Conservation (phyloP, 768 basidiomycete species). For the Podaxis sp. region DNA sequence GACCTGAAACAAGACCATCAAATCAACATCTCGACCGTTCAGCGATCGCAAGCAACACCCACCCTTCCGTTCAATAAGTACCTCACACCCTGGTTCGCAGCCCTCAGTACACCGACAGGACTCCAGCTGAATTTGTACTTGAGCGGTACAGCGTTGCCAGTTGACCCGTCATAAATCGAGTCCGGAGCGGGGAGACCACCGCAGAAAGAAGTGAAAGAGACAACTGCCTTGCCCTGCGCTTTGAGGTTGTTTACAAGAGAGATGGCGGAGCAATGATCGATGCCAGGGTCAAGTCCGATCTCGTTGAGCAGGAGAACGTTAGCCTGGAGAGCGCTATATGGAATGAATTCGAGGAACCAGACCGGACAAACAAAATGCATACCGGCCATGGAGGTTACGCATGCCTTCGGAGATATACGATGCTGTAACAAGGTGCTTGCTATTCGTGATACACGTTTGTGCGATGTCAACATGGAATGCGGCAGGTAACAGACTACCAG, state of each 20-base stretch:
- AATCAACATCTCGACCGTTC: not conserved
- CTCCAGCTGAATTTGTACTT: slow-evolving; percentile 96
- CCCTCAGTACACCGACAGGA: slow-evolving; percentile 79
- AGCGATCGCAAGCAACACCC: slow-evolving; percentile 12
- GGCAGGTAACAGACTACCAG: slow-evolving; percentile 71
- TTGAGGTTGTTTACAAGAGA: slow-evolving; percentile 54
- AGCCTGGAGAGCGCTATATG: slow-evolving; percentile 46
- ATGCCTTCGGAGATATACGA: slow-evolving; percentile 85
- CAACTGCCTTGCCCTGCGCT: slow-evolving; percentile 47
- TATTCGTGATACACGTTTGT: slow-evolving; percentile 60
- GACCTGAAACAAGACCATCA: slow-evolving; percentile 27
- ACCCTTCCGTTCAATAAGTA: slow-evolving; percentile 61
- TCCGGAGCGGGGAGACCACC: slow-evolving; percentile 88
- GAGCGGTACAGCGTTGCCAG: slow-evolving; percentile 54
- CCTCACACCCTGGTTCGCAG: slow-evolving; percentile 67
- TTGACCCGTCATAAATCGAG: slow-evolving; percentile 5
- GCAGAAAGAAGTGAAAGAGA: slow-evolving; percentile 86
- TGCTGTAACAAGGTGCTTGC: slow-evolving; percentile 83
- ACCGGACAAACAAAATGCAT: not conserved
- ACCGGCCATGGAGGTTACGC: slow-evolving; percentile 26
- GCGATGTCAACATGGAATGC: slow-evolving; percentile 70
- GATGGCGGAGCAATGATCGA: slow-evolving; percentile 86
- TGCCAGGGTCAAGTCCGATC: slow-evolving; percentile 85
- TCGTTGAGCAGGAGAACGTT: slow-evolving; percentile 82
- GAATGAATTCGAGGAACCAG: not conserved